phyloP scores from a whole-genome alignment of 306 rosid species.

The Prunus mume region DNA sequence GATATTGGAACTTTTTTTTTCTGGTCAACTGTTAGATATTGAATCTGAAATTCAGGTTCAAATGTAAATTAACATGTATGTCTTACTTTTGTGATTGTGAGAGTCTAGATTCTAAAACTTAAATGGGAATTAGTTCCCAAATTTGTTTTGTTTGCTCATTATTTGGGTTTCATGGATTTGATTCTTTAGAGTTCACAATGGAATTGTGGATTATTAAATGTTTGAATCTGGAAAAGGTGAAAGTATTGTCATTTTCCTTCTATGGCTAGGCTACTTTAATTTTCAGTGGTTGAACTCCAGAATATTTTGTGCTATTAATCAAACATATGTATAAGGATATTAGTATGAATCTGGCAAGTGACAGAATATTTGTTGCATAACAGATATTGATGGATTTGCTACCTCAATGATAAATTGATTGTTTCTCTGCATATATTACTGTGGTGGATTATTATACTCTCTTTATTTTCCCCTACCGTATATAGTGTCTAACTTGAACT shows the following conservation, averaged over 20 bases:
- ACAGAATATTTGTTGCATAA: constrained; percentile 21
- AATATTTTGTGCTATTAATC: neutral
- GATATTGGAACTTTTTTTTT: constrained; percentile 15
- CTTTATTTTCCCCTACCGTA: constrained; percentile 15
- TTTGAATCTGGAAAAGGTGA: constrained; percentile 8
- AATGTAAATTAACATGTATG: neutral
- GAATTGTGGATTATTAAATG: constrained; percentile 13
- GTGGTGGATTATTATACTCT: constrained; percentile 5
- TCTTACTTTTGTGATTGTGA: neutral
- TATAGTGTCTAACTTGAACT: constrained; percentile 23
- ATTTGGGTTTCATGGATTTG: neutral
- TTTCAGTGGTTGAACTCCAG: constrained; percentile 21
- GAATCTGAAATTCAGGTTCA: constrained; percentile 5
- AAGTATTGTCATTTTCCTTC: neutral
- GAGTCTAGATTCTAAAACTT: constrained; percentile 19
- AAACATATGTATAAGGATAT: constrained; percentile 9
- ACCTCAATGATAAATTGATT: constrained; percentile 15
- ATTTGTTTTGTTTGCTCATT: constrained; percentile 6
- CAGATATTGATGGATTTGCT: constrained; percentile 3
- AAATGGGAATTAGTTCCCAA: constrained; percentile 20
- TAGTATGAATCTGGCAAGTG: constrained; percentile 12
- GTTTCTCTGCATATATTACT: constrained; percentile 8
- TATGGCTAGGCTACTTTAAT: constrained; percentile 5
- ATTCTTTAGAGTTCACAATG: constrained; percentile 2
- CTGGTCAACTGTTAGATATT: constrained; percentile 35